Evolutionary conservation across 31 red algal species (phyloP).

Genomic region (Endocladia muricata): DNA sequence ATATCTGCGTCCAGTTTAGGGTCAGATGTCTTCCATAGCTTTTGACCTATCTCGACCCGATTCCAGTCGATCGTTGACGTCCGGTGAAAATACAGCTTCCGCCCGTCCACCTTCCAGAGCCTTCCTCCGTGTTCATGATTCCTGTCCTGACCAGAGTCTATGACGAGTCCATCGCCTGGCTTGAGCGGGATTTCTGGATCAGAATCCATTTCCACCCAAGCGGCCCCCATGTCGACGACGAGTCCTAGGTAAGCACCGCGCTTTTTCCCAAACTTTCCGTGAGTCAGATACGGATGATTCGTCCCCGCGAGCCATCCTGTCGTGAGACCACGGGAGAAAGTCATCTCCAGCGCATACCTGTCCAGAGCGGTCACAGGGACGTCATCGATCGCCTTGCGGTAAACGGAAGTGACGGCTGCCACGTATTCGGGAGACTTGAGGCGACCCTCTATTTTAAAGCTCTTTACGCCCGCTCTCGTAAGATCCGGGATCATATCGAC

Average conservation of each 20-base stretch:
- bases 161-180: neutral
- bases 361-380: too few relatives aligned
- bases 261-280: neutral
- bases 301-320: neutral
- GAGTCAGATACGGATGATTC: neutral
- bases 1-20: too few relatives aligned
- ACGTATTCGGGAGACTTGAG: neutral
- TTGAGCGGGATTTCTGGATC: neutral
- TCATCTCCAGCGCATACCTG: neutral
- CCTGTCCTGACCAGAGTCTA: neutral
- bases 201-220: neutral
- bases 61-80: neutral
- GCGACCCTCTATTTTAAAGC: slow-evolving; percentile 1
- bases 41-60: too few relatives aligned
- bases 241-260: neutral
- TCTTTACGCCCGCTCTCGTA: neutral
- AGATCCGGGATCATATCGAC: neutral
- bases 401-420: neutral
- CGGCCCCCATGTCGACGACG: neutral
- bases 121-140: neutral
- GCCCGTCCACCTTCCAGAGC: neutral
- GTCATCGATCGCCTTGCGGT: neutral
- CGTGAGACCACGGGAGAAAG: neutral
- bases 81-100: neutral
- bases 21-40: too few relatives aligned